phyloP scores from a whole-genome alignment of 2,329 filamentous ascomycete genomes.

The Gremmenia infestans region DNA sequence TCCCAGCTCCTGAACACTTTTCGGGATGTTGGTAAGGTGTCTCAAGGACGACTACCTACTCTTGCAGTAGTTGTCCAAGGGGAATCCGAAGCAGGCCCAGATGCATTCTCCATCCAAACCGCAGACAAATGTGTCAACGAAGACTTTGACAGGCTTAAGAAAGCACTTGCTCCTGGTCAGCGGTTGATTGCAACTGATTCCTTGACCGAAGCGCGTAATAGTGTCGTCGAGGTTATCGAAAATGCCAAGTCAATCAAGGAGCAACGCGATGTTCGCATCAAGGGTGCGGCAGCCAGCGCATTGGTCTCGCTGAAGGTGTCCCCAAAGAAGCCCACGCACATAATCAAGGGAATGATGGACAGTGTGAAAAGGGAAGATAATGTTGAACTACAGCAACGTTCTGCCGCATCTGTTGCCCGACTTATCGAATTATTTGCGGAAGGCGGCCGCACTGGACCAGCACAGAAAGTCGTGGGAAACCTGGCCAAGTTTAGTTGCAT shows the following conservation, averaged over 20 bases:
- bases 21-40: constrained; percentile 81
- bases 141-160: constrained; percentile 86
- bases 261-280: constrained; percentile 78
- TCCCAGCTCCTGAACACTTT: constrained; percentile 87
- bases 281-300: constrained; percentile 79
- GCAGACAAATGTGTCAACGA: constrained; percentile 82
- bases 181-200: constrained; percentile 77
- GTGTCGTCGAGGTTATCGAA: constrained; percentile 66
- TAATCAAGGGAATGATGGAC: constrained; percentile 98
- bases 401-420: constrained; percentile 75
- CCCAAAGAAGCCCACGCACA: constrained; percentile 86
- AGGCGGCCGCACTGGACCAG: constrained; percentile 73
- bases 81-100: constrained; percentile 84
- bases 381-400: constrained; percentile 77
- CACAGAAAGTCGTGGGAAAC: constrained; percentile 94
- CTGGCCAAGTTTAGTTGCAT: constrained; percentile 96
- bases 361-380: constrained; percentile 96
- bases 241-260: constrained; percentile 77
- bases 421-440: constrained; percentile 84
- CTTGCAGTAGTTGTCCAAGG: constrained; percentile 92
- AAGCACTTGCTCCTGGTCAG: constrained; percentile 81
- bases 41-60: constrained; percentile 67
- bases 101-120: constrained; percentile 81
- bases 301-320: constrained; percentile 81
- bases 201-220: constrained; percentile 69